These are phyloP conservation scores for Xylaria nigripes DNA, from an alignment of 495 filamentous ascomycete genomes.

Conservation along the genomic window DNA sequence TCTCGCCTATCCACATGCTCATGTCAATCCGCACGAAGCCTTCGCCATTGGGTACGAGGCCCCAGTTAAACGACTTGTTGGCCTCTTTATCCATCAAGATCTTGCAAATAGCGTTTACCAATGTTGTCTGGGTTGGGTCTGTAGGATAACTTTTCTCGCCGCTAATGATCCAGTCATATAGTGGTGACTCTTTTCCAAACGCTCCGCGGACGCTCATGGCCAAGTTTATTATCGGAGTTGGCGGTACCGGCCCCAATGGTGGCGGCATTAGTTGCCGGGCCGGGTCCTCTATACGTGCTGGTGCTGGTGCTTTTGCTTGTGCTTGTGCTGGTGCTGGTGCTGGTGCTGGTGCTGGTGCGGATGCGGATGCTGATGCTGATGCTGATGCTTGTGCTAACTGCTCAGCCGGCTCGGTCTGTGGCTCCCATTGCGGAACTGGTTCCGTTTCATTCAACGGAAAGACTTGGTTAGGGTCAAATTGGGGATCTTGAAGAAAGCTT, in stretches of 20 bases:
- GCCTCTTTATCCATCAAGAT: background rate
- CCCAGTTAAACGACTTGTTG: background rate
- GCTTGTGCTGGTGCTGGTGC: no score
- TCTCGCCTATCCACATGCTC: background rate
- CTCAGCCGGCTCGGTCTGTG: no score
- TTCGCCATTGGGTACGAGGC: background rate
- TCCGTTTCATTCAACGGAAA: no score
- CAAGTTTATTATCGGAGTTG: background rate
- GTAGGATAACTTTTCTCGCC: background rate
- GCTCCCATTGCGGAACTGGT: no score
- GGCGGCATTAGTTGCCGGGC: background rate
- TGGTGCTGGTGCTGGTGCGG: no score
- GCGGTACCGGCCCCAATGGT: background rate
- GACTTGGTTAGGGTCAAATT: no score
- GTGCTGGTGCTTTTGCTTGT: no score
- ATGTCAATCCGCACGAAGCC: background rate
- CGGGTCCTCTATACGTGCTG: background rate
- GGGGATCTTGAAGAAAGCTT: no score
- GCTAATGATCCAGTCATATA: background rate
- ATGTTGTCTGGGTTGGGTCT: background rate
- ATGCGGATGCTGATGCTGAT: no score
- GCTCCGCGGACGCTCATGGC: background rate
- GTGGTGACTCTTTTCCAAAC: background rate
- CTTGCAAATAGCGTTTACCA: background rate
- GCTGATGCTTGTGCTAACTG: no score